phyloP scores from a whole-genome alignment of 257 asterid genomes.

The Plantago ovata region DNA sequence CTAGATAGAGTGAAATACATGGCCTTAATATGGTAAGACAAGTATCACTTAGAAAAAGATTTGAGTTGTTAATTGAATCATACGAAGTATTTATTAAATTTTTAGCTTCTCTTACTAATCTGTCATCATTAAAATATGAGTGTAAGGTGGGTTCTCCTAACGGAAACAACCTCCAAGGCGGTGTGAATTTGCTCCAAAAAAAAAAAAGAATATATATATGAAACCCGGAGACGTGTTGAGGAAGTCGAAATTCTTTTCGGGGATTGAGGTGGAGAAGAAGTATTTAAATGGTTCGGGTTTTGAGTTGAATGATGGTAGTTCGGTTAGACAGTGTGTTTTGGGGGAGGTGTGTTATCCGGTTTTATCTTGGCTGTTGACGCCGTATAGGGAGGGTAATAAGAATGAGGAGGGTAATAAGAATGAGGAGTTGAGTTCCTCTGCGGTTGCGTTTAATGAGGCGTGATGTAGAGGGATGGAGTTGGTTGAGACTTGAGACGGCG shows the following conservation, averaged over 20 bases:
- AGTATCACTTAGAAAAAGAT: too few species aligned
- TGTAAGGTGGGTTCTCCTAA: slow-evolving; percentile 86
- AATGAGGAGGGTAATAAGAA: too few species aligned
- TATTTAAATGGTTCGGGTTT: slow-evolving; percentile 64
- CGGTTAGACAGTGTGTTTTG: slow-evolving; percentile 69
- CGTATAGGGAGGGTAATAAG: slow-evolving; percentile 38
- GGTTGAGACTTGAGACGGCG: slow-evolving; percentile 58
- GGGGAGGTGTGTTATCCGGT: slow-evolving; percentile 83
- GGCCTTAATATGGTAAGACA: too few species aligned
- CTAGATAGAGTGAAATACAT: too few species aligned
- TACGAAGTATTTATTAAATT: too few species aligned
- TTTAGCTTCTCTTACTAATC: too few species aligned
- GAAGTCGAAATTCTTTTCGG: slow-evolving; percentile 53
- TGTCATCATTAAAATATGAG: too few species aligned
- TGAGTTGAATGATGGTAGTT: slow-evolving; percentile 44
- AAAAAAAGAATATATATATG: too few species aligned
- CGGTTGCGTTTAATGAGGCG: slow-evolving; percentile 53
- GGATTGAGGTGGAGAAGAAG: slow-evolving; percentile 59
- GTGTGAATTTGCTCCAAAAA: too few species aligned
- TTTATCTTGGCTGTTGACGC: slow-evolving; percentile 81
- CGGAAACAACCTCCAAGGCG: too few species aligned
- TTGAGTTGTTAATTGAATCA: too few species aligned
- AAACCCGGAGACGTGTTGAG: slow-evolving; percentile 47
- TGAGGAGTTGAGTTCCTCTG: slow-evolving; percentile 29
- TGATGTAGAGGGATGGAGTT: slow-evolving; percentile 58